Evolutionary conservation across 2,329 filamentous ascomycete species (phyloP), one percentile per base, ranked within the genome.

Genomic region (Colletotrichum scovillei): DNA sequence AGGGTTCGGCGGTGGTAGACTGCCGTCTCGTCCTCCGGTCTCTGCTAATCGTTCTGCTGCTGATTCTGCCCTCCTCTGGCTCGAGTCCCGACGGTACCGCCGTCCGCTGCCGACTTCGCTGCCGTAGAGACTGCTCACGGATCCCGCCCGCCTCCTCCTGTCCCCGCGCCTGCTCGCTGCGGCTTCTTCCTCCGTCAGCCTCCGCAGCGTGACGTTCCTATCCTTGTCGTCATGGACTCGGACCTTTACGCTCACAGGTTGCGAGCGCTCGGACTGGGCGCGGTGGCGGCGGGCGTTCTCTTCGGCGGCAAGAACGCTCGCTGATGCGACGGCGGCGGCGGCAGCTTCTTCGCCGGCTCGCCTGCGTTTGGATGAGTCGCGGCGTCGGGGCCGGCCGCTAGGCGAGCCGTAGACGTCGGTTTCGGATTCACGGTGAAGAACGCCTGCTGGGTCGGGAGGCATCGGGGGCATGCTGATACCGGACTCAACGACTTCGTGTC

Each of bases 151-250:
- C 57, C 80, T 80, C 49, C 83, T 79, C 62, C 83, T 80, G 28
- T 81, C 78, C 11, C 82, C 80, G 57, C 84, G 84, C 14, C 83
- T 80, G 4, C 80, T 82, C 35, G 84, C 84, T 42, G 84, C 83
- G 3, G 88, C 85, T 78, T 92, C 91, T 74, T 90, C 88, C 30
- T 91, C 90, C 0, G 91, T 91, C 28, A 92, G 81, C 46, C 89
- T 85, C 49, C 90, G 87, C 55, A 92, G 82, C 16, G 90, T 92
- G 69, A 92, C 87, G 75, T 91, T 91, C 74, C 88, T 84, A 72
- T 90, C 88, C 38, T 86, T 86, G 76, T 92, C 90, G 75, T 91
- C 88, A 75, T 91, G 88, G 59, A 92, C 84, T 77, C 88, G 89
- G 69, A 92, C 82, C 78, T 89, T 91, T 70, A 92, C 87, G 77